phyloP scores from a whole-genome alignment of 116 monocot species.

The Trichopus zeylanicus region DNA sequence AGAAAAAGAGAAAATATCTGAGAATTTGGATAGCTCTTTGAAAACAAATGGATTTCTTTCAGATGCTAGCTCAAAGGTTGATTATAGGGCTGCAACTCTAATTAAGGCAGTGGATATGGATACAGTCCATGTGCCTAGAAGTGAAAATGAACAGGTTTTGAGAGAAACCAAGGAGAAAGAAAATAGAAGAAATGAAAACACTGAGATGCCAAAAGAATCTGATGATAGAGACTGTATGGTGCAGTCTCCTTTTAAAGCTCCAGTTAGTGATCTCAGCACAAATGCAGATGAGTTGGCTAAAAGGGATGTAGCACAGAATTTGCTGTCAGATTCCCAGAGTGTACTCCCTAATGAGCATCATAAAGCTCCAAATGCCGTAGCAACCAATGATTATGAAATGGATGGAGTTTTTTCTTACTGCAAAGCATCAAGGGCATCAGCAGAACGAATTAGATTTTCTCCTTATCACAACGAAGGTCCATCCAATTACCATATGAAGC shows the following conservation, averaged over 20 bases:
- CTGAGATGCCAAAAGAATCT: neutral
- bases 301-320: slow-evolving; percentile 5
- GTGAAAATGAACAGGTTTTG: slow-evolving; percentile 9
- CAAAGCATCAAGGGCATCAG: neutral
- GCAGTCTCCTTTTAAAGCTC: slow-evolving; percentile 16
- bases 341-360: neutral
- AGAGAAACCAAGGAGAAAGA: slow-evolving; percentile 13
- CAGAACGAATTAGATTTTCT: slow-evolving; percentile 7
- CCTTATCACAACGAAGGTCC: slow-evolving; percentile 41
- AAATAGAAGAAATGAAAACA: slow-evolving; percentile 5
- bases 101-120: slow-evolving; percentile 10
- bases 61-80: slow-evolving; percentile 6
- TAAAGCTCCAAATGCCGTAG: slow-evolving; percentile 8
- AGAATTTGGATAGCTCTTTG: slow-evolving; percentile 15
- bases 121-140: no score
- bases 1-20: slow-evolving; percentile 19
- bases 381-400: slow-evolving; percentile 13
- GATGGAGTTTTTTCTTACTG: neutral
- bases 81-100: slow-evolving; percentile 8
- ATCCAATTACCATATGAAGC: slow-evolving; percentile 27
- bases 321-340: slow-evolving; percentile 15
- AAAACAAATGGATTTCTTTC: slow-evolving; percentile 30
- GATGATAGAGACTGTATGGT: slow-evolving; percentile 18
- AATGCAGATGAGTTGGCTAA: slow-evolving; percentile 13
- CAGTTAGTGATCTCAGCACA: neutral